Evolutionary conservation across 2,329 filamentous ascomycete species (phyloP), one percentile per base, ranked within the genome.

Genomic region (Paecilomyces dactylethromorphus): DNA sequence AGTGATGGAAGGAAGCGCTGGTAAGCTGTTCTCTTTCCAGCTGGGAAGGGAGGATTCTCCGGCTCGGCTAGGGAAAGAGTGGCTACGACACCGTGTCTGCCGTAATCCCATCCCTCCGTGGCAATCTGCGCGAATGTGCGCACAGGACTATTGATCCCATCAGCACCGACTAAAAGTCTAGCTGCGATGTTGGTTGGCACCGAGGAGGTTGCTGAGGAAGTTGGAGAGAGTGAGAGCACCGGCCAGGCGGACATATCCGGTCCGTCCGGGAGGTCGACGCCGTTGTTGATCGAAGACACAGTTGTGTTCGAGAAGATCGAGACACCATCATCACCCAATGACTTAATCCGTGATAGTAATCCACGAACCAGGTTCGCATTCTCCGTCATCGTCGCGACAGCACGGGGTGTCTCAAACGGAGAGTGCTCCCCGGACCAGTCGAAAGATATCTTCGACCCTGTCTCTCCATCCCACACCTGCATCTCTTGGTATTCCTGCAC

Each of bases 401-500:
- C 89, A 61, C 80, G 78, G 64, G 74, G 60, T 64, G 83, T 69
- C 78, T 77, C 74, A 66, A 76, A 75, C 53, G 76, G 71, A 54
- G 75, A 71, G 22, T 67, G 75, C 58, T 81, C 78, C 39, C 78
- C 71, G 4, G 77, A 77, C 88, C 87, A 90, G 76, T 94, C 90
- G 74, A 99, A 99, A 65, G 91, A 89, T 71, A 99, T 94, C 66
- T 87, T 85, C 35, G 92, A 90, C 60, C 87, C 92, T 49, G 89
- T 90, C 58, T 96, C 85, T 62, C 93, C 95, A 73, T 99, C 94
- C 94, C 95, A 99, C 32, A 97, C 94, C 73, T 96, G 89, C 94
- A 99, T 99, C 67, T 93, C 90, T 60, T 95, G 87, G 74, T 97
- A 99, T 0, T 87, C 84, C 77, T 97, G 92, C 33, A 94, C 85